Evolutionary conservation across 345 rosid genomes (phyloP).

Genomic region (Camelina sativa): DNA sequence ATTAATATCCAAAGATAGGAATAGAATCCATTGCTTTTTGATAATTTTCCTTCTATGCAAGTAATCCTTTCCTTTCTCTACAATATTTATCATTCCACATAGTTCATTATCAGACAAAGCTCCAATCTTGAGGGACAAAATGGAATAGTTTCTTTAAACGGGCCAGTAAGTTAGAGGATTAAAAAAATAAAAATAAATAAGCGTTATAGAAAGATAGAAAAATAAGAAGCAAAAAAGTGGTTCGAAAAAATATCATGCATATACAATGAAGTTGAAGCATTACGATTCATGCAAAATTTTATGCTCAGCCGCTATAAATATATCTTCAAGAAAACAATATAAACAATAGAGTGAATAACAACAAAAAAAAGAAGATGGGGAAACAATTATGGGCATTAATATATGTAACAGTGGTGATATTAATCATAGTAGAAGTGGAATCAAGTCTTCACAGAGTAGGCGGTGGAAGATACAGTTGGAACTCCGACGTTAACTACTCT

Average conservation of each 20-base stretch:
- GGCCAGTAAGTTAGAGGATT: neutral
- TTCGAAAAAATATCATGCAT: conserved; percentile 36
- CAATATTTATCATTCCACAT: neutral
- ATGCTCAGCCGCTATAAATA: conserved; percentile 29
- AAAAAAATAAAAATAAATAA: neutral
- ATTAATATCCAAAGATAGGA: neutral
- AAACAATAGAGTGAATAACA: neutral
- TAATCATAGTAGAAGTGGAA: conserved; percentile 1
- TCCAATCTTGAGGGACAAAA: neutral
- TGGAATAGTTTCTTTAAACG: neutral
- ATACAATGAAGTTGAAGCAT: conserved; percentile 25
- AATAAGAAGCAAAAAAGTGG: neutral
- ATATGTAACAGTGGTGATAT: conserved; percentile 12
- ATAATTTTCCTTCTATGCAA: conserved; percentile 23
- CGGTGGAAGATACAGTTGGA: conserved; percentile 58
- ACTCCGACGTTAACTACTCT: conserved; percentile 52
- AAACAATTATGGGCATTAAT: conserved; percentile 3
- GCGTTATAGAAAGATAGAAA: neutral
- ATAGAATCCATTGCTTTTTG: conserved; percentile 12
- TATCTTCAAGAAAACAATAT: neutral
- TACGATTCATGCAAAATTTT: conserved; percentile 21
- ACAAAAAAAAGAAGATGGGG: conserved; percentile 1
- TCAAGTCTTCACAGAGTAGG: conserved; percentile 68
- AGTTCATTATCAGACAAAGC: neutral
- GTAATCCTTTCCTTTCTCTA: conserved; percentile 33